Base-by-base conservation (phyloP, 495 filamentous ascomycete species). In the Neurospora sp. region DNA sequence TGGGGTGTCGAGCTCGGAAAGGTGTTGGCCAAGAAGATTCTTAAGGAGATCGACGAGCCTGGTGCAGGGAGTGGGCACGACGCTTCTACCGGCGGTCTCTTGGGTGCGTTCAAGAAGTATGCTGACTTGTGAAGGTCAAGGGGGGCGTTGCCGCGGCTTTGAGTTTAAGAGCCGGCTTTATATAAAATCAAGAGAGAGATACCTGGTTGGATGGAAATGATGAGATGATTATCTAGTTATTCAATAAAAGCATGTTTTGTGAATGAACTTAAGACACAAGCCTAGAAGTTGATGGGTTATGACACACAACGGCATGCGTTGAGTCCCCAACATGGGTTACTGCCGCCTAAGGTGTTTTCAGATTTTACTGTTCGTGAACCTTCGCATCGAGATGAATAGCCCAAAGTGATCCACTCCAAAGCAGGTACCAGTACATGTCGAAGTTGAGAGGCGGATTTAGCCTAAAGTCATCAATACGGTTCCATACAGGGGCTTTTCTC, bases 1-100 rank as follows among this genome's bases (percentile, higher is more conserved):
- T 98, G 96, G 96, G 96, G 96, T 84, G 96, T 99, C 59, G 96
- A 99, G 87, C 84, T 99, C 69, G 96, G 96, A 85, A 99, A 99
- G 90, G 90, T 91, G 54, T 86, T 99, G 71, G 96, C 96, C 36
- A 99, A 93, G 88, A 94, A 93, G 84, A 93, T 93, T 76, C 90
- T 92, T 79, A 86, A 88, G 76, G 90, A 93, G 83, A 84, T 94
- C 72, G 93, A 98, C 79, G 90, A 91, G 79, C 74, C 84, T 1
- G 92, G 90, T n/a, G 89, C 86, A 66, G 89, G 88, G 40, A 83
- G 81, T 70, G 88, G 83, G 28, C 96, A 99, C 80, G 96, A 99
- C 84, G 84, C 88, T 75, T 94, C 91, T 74, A 99, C 96, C 37
- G 93, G 89, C 69, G 93, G 94, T 34, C 85, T 99, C 73, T 91